A percentile compares a stretch with the other conserved stretches of the same genome.
phyloP scores from a whole-genome alignment of 441 rosid species.

The Sinapis alba region DNA sequence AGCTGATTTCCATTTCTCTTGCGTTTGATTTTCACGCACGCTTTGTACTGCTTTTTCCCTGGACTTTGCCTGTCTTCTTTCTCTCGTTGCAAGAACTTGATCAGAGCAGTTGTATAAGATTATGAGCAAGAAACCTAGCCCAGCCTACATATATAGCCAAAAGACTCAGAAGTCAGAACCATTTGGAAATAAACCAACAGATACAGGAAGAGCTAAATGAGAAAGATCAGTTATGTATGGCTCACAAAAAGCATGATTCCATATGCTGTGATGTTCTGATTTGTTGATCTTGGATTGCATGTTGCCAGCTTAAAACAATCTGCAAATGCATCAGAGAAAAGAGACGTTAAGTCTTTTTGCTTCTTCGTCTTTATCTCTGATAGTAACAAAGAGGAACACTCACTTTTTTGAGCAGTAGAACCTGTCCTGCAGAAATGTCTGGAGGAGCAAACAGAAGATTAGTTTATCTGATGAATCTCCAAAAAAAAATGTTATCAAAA shows the following conservation, averaged over 20 bases:
- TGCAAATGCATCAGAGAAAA: conserved; percentile 45
- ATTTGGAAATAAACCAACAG: not conserved
- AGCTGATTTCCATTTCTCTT: conserved; percentile 91
- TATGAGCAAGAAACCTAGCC: conserved; percentile 66
- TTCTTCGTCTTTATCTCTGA: not conserved
- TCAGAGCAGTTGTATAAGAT: conserved; percentile 95
- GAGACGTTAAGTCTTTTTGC: not conserved
- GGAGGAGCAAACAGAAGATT: conserved; percentile 45
- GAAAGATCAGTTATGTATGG: conserved; percentile 33
- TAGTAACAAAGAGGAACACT: conserved; percentile 26
- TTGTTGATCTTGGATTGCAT: conserved; percentile 71
- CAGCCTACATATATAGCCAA: conserved; percentile 54
- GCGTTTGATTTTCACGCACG: conserved; percentile 76
- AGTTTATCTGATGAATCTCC: conserved; percentile 8
- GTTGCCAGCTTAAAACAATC: conserved; percentile 80
- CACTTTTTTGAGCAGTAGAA: conserved; percentile 67
- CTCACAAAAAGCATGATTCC: conserved; percentile 92
- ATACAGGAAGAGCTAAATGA: not conserved
- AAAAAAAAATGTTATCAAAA: not conserved
- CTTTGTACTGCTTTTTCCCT: conserved; percentile 85
- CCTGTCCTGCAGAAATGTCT: conserved; percentile 91
- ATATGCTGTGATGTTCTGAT: conserved; percentile 88
- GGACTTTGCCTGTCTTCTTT: conserved; percentile 76
- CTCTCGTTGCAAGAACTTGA: conserved; percentile 90
- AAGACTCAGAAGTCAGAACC: not conserved